A percentile compares a stretch with the other conserved stretches of the same genome.
These are phyloP conservation scores for Yamadazyma scolyti DNA, from an alignment of 805 yeast species.

Conservation along the genomic window DNA sequence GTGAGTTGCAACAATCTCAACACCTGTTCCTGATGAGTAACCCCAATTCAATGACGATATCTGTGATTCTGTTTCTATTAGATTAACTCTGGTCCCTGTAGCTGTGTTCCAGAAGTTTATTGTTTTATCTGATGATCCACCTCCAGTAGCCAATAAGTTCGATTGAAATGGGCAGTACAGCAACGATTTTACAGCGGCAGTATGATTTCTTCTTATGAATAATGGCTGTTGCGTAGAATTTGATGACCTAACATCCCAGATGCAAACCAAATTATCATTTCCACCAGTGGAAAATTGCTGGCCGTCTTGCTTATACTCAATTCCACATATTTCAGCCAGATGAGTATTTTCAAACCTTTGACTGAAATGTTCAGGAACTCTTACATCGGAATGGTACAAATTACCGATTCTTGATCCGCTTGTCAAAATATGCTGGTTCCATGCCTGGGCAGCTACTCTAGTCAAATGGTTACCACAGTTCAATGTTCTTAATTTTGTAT, in stretches of 20 bases:
- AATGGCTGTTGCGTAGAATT: conserved; percentile 44
- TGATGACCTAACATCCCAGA: conserved; percentile 78
- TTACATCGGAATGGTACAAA: conserved; percentile 84
- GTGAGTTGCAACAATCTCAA: conserved; percentile 88
- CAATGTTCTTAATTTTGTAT: conserved; percentile 74
- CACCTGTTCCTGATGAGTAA: conserved; percentile 62
- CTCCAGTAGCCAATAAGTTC: conserved; percentile 90
- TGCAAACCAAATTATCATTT: conserved; percentile 86
- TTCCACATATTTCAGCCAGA: conserved; percentile 88
- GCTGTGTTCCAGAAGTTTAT: conserved; percentile 95
- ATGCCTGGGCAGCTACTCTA: conserved; percentile 77
- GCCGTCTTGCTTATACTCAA: conserved; percentile 83
- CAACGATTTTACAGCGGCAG: conserved; percentile 92
- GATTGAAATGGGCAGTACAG: conserved; percentile 91
- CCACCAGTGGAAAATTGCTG: conserved; percentile 87
- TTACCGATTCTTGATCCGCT: conserved; percentile 88
- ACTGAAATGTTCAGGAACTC: conserved; percentile 74
- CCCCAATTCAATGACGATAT: conserved; percentile 96
- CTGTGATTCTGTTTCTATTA: conserved; percentile 90
- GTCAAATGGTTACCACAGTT: conserved; percentile 57
- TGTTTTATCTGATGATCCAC: conserved; percentile 86
- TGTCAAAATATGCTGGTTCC: conserved; percentile 79
- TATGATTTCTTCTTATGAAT: conserved; percentile 74
- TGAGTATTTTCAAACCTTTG: conserved; percentile 52
- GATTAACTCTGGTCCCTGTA: conserved; percentile 80